These are phyloP conservation scores for Sugiyamaella chiloensis DNA, from an alignment of 805 yeast species.

Conservation along the genomic window DNA sequence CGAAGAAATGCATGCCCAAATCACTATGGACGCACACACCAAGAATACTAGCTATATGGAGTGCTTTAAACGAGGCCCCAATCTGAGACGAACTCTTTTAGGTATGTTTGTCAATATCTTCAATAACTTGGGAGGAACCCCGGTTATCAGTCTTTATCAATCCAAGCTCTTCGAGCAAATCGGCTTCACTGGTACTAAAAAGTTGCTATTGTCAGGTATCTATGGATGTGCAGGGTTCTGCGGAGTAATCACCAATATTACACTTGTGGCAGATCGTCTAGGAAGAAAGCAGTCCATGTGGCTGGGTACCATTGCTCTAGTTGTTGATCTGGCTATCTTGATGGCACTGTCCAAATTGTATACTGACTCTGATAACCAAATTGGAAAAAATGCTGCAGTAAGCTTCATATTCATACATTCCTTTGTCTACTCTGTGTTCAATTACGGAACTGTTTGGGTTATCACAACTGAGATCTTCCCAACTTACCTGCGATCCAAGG, in stretches of 20 bases:
- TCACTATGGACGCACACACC: not conserved
- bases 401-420: conserved; percentile 9
- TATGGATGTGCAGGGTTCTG: conserved; percentile 6
- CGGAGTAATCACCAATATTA: conserved; percentile 5
- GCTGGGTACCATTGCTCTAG: not conserved
- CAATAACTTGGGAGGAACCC: conserved; percentile 5
- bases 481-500: conserved; percentile 11
- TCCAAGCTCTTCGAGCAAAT: conserved; percentile 1
- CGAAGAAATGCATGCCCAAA: conserved; percentile 4
- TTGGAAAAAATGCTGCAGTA: conserved; percentile 2
- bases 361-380: not conserved
- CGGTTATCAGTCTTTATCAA: conserved; percentile 7
- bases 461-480: conserved; percentile 13
- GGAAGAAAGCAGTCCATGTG: conserved; percentile 8
- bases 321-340: conserved; percentile 4
- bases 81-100: not conserved
- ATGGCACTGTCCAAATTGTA: conserved; percentile 3
- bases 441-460: conserved; percentile 1
- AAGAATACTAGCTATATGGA: not conserved
- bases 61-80: not conserved
- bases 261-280: not conserved
- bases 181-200: conserved; percentile 1
- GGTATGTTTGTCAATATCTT: conserved; percentile 5
- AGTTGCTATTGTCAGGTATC: conserved; percentile 4
- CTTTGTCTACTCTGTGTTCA: conserved; percentile 1